Evolutionary conservation across 2,329 filamentous ascomycete species (phyloP).

Genomic region (Phialemoniopsis sp.): DNA sequence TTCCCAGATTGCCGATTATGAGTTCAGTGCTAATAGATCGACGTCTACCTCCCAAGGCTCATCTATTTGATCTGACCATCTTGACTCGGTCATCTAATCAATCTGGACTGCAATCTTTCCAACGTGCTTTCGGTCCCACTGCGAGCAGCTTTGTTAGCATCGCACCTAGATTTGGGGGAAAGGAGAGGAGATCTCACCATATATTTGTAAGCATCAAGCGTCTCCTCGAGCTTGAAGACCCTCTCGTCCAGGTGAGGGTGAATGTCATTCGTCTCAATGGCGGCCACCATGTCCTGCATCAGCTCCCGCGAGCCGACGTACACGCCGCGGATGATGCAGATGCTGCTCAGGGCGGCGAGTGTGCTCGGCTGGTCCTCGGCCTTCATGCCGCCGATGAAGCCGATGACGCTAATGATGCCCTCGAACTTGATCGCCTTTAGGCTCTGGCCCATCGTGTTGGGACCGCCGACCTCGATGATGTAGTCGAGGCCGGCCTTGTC

Average conservation of each 20-base stretch:
- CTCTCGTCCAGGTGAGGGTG: slow-evolving; percentile 33
- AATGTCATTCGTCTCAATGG: slow-evolving; percentile 36
- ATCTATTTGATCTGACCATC: neutral
- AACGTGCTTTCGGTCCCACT: slow-evolving; percentile 48
- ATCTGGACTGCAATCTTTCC: slow-evolving; percentile 51
- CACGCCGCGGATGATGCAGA: slow-evolving; percentile 34
- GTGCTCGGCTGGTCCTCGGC: slow-evolving; percentile 38
- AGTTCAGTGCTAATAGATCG: no score
- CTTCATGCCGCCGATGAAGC: slow-evolving; percentile 35
- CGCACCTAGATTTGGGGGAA: no score
- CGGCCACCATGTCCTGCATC: slow-evolving; percentile 37
- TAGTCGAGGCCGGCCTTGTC: slow-evolving; percentile 42
- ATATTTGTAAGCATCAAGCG: slow-evolving; percentile 45
- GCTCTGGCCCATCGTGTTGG: slow-evolving; percentile 40
- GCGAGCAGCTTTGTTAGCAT: slow-evolving; percentile 1
- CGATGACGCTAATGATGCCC: slow-evolving; percentile 31
- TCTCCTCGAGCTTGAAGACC: slow-evolving; percentile 30
- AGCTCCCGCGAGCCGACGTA: slow-evolving; percentile 32
- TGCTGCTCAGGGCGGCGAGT: slow-evolving; percentile 38
- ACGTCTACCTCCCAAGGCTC: no score
- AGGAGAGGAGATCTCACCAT: slow-evolving; percentile 28
- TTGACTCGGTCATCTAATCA: slow-evolving; percentile 14
- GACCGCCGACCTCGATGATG: slow-evolving; percentile 53
- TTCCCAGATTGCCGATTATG: no score
- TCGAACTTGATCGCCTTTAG: slow-evolving; percentile 22